Conservation (phyloP, 2,329 filamentous ascomycete genomes). For the Fusarium stilboides region DNA sequence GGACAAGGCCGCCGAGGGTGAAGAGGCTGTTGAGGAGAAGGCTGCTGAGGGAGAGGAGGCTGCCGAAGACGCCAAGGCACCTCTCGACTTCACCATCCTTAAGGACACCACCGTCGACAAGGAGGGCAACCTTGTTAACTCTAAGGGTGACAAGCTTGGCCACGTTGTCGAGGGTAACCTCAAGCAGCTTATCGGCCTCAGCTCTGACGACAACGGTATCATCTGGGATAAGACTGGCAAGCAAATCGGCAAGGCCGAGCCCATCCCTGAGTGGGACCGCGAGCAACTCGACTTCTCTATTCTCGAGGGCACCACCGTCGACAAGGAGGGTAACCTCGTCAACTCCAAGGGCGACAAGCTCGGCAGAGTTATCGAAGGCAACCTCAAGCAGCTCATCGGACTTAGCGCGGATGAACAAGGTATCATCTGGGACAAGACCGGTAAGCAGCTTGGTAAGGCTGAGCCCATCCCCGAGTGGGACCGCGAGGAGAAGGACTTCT, state of each 20-base stretch:
- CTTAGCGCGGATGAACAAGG: constrained; percentile 78
- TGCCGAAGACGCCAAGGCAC: constrained; percentile 34
- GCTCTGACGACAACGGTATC: constrained; percentile 77
- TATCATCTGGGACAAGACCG: constrained; percentile 73
- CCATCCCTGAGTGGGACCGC: constrained; percentile 70
- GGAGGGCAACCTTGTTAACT: constrained; percentile 70
- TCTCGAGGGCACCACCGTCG: constrained; percentile 67
- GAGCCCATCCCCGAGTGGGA: constrained; percentile 73
- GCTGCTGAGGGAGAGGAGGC: constrained; percentile 32
- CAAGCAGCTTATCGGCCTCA: constrained; percentile 75
- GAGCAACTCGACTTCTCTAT: constrained; percentile 41
- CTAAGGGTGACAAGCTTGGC: constrained; percentile 69
- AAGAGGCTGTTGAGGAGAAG: constrained; percentile 24
- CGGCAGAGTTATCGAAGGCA: constrained; percentile 75
- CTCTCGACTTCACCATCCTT: constrained; percentile 38
- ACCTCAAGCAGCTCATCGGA: constrained; percentile 74
- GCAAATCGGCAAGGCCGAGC: constrained; percentile 75
- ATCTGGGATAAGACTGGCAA: constrained; percentile 75
- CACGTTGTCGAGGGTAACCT: constrained; percentile 74
- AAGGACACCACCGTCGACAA: constrained; percentile 59
- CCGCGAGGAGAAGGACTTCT: constrained; percentile 53
- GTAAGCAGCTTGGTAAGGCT: constrained; percentile 76
- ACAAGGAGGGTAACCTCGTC: constrained; percentile 72
- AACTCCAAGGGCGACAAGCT: constrained; percentile 66
- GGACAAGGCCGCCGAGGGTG: constrained; percentile 12